phyloP scores from a whole-genome alignment of 176 grass and related monocot species.

The Chloris gayana region DNA sequence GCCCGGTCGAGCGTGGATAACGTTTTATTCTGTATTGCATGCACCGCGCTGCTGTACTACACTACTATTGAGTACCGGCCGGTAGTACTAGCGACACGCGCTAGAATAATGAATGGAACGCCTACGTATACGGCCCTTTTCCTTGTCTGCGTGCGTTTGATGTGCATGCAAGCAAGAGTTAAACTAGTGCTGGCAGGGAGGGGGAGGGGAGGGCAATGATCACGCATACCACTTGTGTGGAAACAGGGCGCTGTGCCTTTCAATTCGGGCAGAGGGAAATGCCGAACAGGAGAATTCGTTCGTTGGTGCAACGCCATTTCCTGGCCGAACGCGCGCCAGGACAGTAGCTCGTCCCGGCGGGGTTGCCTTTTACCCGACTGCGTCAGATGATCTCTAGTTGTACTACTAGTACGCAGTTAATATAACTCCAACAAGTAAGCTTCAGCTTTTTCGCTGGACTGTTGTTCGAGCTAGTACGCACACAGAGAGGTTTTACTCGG shows the following conservation, averaged over 20 bases:
- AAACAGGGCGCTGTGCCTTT: not conserved
- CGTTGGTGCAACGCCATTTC: not conserved
- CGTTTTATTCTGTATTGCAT: constrained; percentile 5
- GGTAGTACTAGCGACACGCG: not conserved
- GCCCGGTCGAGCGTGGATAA: not conserved
- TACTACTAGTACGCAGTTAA: not conserved
- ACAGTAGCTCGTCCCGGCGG: not conserved
- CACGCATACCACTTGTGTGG: constrained; percentile 10
- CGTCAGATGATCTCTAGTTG: not conserved
- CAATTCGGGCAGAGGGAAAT: not conserved
- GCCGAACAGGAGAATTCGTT: not conserved
- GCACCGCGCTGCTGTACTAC: not conserved
- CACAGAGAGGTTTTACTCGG: not conserved
- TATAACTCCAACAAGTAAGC: not conserved
- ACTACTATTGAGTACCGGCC: not conserved
- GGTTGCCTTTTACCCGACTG: not conserved
- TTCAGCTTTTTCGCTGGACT: constrained; percentile 2
- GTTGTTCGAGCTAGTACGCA: not conserved
- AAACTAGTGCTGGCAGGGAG: not conserved
- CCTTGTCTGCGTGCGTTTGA: not conserved
- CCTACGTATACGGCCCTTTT: not conserved
- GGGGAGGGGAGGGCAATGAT: not conserved
- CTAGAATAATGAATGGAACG: not conserved
- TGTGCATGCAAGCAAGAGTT: not conserved
- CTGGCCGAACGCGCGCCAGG: not conserved